Evolutionary conservation across 306 rosid genomes (phyloP), one percentile per base, ranked within the genome.

Genomic region (Vachellia pachyceras): DNA sequence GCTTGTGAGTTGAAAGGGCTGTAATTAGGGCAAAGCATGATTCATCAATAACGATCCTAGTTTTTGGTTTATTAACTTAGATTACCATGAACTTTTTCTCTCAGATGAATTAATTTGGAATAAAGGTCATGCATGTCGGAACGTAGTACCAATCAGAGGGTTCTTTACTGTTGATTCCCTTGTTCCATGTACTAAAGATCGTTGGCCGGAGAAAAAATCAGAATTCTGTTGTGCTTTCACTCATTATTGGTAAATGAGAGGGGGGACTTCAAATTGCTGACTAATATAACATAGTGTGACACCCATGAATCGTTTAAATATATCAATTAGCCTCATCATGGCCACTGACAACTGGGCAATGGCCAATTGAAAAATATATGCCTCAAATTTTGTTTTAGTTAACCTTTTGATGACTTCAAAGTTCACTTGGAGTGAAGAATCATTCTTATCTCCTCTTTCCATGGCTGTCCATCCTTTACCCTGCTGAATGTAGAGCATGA

Each of bases 361-460:
- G 40, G 18, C 45, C 44, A 36, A 46, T 3, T 77, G 22, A 33
- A 55, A 55, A 70, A 41, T 65, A 42, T 4, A 40, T 5, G 6
- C 50, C 61, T n/a, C 14, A 3, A 37, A 10, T 7, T 72, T 46
- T 10, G 33, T 23, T 12, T 3, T 73, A 42, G 50, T 13, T 65
- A 12, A 45, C 75, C 22, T 45, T 82, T 58, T 9, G 49, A 54
- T 54, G 72, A 36, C 64, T 68, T 70, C n/a, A 69, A 37, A 25
- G 47, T 69, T 76, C 85, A 37, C n/a, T n/a, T n/a, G n/a, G 20
- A 17, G 73, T 71, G 33, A 18, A 72, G 18, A 35, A 29, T 45
- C 20, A 39, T 50, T 23, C 35, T 15, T n/a, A 42, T 40, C 14
- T 57, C 49, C 55, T 29, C 49, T 47, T 71, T 20, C 37, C 10